A percentile compares a stretch with the other conserved stretches of the same genome.
Conservation (phyloP, 805 yeast genomes). For the Candida hispaniensis region DNA sequence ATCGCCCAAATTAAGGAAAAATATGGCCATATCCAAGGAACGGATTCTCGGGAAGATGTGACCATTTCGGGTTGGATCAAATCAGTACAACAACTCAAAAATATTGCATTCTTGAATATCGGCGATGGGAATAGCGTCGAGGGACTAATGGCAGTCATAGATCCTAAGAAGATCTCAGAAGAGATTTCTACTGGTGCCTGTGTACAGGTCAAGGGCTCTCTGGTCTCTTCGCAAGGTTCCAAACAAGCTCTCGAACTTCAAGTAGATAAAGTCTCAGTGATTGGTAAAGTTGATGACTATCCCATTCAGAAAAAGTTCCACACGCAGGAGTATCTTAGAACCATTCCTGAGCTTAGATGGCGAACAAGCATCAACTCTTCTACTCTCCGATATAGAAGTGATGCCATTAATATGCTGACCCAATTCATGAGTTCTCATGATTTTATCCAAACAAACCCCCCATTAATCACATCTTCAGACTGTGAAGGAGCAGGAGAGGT, state of each 20-base stretch:
- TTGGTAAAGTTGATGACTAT: conserved; percentile 56
- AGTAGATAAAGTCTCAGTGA: conserved; percentile 32
- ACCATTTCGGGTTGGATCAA: conserved; percentile 64
- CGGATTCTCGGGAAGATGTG: conserved; percentile 24
- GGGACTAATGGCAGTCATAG: conserved; percentile 45
- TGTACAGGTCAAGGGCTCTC: conserved; percentile 35
- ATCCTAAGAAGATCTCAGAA: conserved; percentile 22
- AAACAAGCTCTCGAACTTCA: conserved; percentile 44
- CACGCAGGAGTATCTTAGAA: conserved; percentile 53
- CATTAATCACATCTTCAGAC: conserved; percentile 77
- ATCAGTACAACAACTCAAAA: conserved; percentile 61
- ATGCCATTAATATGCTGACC: conserved; percentile 43
- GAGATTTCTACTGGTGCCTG: conserved; percentile 37
- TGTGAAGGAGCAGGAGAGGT: conserved; percentile 98
- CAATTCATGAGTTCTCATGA: conserved; percentile 43
- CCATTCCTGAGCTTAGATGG: conserved; percentile 69
- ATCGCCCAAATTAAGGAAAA: conserved; percentile 13
- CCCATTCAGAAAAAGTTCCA: conserved; percentile 80
- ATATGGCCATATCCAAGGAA: conserved; percentile 17
- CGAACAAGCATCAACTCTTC: conserved; percentile 56
- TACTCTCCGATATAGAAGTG: conserved; percentile 61
- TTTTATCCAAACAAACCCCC: conserved; percentile 72
- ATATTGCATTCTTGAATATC: conserved; percentile 68
- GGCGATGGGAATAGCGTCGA: conserved; percentile 60
- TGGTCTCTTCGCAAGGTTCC: conserved; percentile 40